Evolutionary conservation across 2,329 filamentous ascomycete genomes (phyloP).

Genomic region (Phaeomoniella chlamydospora): DNA sequence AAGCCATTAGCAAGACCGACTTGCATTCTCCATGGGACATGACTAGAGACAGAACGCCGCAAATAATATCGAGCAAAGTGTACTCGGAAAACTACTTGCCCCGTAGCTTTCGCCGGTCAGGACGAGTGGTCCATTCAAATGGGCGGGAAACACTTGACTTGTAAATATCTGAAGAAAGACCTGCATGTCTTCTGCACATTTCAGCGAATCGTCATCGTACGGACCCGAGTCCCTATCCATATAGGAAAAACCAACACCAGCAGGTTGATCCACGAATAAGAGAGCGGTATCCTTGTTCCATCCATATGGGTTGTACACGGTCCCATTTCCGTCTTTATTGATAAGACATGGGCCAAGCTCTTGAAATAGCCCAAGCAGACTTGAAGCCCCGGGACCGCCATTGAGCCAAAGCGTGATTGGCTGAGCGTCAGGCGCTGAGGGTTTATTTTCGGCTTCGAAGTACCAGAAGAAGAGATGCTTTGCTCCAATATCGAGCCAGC

Average conservation of each 20-base stretch:
- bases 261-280: conserved; percentile 1
- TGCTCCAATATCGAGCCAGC: conserved; percentile 43
- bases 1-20: conserved; percentile 3
- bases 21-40: too few relatives aligned
- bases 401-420: conserved; percentile 26
- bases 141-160: conserved; percentile 28
- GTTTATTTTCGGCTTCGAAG: conserved; percentile 23
- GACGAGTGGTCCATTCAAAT: conserved; percentile 23
- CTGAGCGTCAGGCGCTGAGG: conserved; percentile 16
- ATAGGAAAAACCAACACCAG: conserved; percentile 1
- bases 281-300: conserved; percentile 5
- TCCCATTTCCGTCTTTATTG: conserved; percentile 21
- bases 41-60: too few relatives aligned
- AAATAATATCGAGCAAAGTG: too few relatives aligned
- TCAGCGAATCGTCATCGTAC: conserved; percentile 20
- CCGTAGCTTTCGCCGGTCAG: conserved; percentile 36
- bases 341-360: conserved; percentile 23
- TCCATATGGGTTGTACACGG: conserved; percentile 21
- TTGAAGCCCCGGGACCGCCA: conserved; percentile 21
- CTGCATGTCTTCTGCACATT: conserved; percentile 33
- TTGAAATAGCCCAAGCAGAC: conserved; percentile 20
- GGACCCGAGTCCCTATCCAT: conserved; percentile 1
- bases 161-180: conserved; percentile 34
- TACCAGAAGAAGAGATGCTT: conserved; percentile 33
- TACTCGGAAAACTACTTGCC: conserved; percentile 18